Base-by-base conservation (phyloP, 352 stramenopile species). In the Bremia lactucae region DNA sequence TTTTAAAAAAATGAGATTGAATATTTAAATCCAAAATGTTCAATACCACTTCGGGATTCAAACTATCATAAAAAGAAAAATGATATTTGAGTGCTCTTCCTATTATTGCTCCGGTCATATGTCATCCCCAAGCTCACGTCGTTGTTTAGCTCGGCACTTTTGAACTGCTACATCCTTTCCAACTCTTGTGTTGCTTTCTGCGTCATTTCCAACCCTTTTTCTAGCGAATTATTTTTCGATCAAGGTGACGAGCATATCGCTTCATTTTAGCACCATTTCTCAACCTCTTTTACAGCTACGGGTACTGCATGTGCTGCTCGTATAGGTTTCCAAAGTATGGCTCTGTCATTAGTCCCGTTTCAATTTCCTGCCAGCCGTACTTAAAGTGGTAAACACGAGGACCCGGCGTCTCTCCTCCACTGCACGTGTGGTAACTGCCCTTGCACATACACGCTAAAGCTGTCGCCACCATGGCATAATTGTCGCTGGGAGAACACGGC, bases 341-440 rank as follows among this genome's bases (percentile, higher is more conserved):
- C 22, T 64, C 56, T 24, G 34, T 36, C 49, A 71, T 46, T 7
- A 71, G 49, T 26, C 52, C 52, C 33, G 49, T 53, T 38, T 78
- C 75, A 34, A 80, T 62, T 18, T 65, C 69, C 46, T 88, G 72
- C 76, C 76, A 88, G 36, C 76, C 76, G 49, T 85, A 86, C 55
- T 88, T 86, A 54, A 80, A 88, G 52, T 85, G 76, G 52, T 88
- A 85, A 23, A 88, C 76, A 35, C 71, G 64, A 21, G 71, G 68
- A 5, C 68, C 66, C 1, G 62, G 47, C 15, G 56, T 59, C 10
- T 52, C 55, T 24, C 49, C 55, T n/a, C 52, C 61, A 31, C 64
- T 62, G 24, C 63, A 81, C 16, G 68, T 63, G 37, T 78, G 62
- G 49, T 80, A 83, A 24, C 55, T 62, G 31, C 67, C 59, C 46